phyloP scores from a whole-genome alignment of 352 stramenopile species.

The Pilasporangium apinafurcum region DNA sequence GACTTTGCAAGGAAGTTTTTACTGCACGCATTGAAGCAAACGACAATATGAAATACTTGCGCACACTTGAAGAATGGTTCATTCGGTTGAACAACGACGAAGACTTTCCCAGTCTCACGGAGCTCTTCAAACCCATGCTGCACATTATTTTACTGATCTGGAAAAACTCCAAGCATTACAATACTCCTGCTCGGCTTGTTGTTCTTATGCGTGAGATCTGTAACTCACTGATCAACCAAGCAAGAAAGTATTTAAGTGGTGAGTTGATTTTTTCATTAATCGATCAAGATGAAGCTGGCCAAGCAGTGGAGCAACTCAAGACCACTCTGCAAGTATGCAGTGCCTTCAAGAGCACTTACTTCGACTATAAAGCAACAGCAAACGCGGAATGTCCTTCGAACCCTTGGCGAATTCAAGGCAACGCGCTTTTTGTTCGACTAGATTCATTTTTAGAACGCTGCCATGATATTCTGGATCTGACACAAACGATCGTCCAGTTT shows the following conservation, averaged over 20 bases:
- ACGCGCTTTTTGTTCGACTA: slow-evolving; percentile 95
- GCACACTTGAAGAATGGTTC: slow-evolving; percentile 96
- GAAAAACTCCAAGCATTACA: slow-evolving; percentile 99
- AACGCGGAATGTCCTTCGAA: slow-evolving; percentile 97
- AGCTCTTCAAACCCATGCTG: slow-evolving; percentile 98
- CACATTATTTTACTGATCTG: slow-evolving; percentile 98
- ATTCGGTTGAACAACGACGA: slow-evolving; percentile 93
- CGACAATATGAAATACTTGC: slow-evolving; percentile 98
- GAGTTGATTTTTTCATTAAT: slow-evolving; percentile 97
- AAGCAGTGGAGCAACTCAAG: slow-evolving; percentile 94
- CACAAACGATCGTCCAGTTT: slow-evolving; percentile 98
- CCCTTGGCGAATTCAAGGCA: slow-evolving; percentile 97
- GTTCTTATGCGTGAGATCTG: slow-evolving; percentile 98
- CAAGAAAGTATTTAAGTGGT: slow-evolving; percentile 89
- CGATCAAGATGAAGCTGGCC: slow-evolving; percentile 92
- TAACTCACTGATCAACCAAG: slow-evolving; percentile 95
- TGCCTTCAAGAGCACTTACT: slow-evolving; percentile 97
- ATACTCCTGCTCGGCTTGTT: slow-evolving; percentile 93
- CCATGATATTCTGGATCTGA: slow-evolving; percentile 97
- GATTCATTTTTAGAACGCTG: slow-evolving; percentile 97
- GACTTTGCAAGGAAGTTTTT: slow-evolving; percentile 97
- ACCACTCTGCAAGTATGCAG: slow-evolving; percentile 91
- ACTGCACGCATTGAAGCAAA: slow-evolving; percentile 95
- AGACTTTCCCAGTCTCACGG: slow-evolving; percentile 89
- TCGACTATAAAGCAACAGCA: slow-evolving; percentile 96